A percentile compares a stretch with the other conserved stretches of the same genome.
These are phyloP conservation scores for Paspalum vaginatum DNA, from an alignment of 176 grass and related monocot species.

Conservation along the genomic window DNA sequence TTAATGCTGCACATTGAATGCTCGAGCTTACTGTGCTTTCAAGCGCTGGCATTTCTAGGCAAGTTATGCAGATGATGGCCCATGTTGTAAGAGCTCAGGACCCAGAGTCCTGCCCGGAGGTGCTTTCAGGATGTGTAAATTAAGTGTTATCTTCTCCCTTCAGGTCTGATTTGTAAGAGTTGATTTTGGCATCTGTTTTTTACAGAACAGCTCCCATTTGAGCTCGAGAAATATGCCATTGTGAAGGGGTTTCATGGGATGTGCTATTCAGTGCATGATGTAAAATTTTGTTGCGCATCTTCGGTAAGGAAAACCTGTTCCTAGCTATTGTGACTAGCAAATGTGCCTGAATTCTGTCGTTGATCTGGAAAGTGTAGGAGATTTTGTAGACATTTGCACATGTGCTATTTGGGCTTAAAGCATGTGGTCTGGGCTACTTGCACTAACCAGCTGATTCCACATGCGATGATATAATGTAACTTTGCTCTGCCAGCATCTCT, in stretches of 20 bases:
- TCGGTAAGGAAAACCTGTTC: slow-evolving; percentile 28
- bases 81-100: slow-evolving; percentile 36
- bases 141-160: slow-evolving; percentile 27
- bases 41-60: slow-evolving; percentile 17
- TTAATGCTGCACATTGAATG: slow-evolving; percentile 32
- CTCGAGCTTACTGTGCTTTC: background rate
- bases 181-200: slow-evolving; percentile 29
- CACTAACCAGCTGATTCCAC: background rate
- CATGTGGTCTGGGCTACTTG: background rate
- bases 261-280: slow-evolving; percentile 30
- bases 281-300: slow-evolving; percentile 39
- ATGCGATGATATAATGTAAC: slow-evolving; percentile 38
- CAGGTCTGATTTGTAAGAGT: slow-evolving; percentile 53
- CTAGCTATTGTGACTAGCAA: slow-evolving; percentile 12
- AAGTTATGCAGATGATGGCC: background rate
- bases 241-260: slow-evolving; percentile 24
- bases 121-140: slow-evolving; percentile 47
- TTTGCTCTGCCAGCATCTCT: slow-evolving; percentile 35
- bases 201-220: slow-evolving; percentile 46
- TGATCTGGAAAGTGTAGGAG: slow-evolving; percentile 31
- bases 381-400: slow-evolving; percentile 36
- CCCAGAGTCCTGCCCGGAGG: slow-evolving; percentile 32
- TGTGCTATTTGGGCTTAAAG: background rate
- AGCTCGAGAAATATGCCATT: slow-evolving; percentile 43
- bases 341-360: slow-evolving; percentile 10